A percentile compares a stretch with the other conserved stretches of the same genome.
phyloP scores from a whole-genome alignment of 176 grass and related monocot genomes.

The Carex scoparia region DNA sequence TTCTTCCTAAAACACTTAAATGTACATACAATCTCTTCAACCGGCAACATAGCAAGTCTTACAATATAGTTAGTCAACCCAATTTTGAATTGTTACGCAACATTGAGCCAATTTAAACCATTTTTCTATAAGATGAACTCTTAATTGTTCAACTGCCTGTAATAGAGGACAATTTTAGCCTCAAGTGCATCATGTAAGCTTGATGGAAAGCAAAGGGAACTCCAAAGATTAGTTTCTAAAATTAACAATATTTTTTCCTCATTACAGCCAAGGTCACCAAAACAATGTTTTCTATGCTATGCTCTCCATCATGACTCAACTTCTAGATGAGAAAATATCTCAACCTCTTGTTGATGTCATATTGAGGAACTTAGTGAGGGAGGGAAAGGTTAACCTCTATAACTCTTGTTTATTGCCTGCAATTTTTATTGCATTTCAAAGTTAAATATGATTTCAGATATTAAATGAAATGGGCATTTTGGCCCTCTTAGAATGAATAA shows the following conservation, averaged over 20 bases:
- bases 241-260: background rate
- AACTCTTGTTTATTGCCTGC: conserved; percentile 10
- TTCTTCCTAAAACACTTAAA: background rate
- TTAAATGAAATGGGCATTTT: conserved; percentile 1
- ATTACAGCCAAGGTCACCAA: conserved; percentile 75
- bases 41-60: background rate
- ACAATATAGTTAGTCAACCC: background rate
- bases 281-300: conserved; percentile 66
- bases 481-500: conserved; percentile 20
- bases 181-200: background rate
- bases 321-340: conserved; percentile 81
- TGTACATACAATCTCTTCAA: background rate
- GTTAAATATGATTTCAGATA: background rate
- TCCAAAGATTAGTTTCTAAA: background rate
- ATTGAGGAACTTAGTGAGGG: conserved; percentile 72
- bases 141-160: background rate
- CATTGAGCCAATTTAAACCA: background rate
- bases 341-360: conserved; percentile 75
- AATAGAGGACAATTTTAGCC: background rate
- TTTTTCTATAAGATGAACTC: background rate
- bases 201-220: background rate
- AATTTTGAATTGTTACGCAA: background rate
- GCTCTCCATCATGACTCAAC: conserved; percentile 66
- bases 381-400: conserved; percentile 56
- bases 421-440: conserved; percentile 12